A percentile compares a stretch with the other conserved stretches of the same genome.
These are phyloP conservation scores for Trametes coccinea DNA, from an alignment of 768 basidiomycete species.

Conservation along the genomic window DNA sequence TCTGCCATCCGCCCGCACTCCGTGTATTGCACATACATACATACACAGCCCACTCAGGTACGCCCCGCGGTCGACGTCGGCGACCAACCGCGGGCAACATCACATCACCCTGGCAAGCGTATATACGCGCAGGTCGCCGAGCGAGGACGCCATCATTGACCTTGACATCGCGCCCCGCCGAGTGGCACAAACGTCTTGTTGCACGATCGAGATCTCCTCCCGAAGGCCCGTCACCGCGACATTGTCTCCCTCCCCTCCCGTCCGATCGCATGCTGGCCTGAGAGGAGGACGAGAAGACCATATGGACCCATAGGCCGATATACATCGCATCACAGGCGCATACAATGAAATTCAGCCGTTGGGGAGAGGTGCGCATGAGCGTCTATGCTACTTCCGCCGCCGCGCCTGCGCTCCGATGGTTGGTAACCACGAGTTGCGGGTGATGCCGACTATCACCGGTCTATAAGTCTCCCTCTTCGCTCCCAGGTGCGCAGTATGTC, in stretches of 20 bases:
- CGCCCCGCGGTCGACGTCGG: no score
- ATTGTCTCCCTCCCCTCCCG: background rate
- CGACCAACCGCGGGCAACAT: no score
- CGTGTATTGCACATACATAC: no score
- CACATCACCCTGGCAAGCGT: no score
- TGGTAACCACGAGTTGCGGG: no score
- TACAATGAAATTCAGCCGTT: background rate
- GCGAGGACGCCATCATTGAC: background rate
- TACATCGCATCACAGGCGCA: background rate
- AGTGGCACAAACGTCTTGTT: background rate
- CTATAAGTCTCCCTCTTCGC: no score
- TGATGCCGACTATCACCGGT: no score
- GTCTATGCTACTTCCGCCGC: no score
- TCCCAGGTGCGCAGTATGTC: no score
- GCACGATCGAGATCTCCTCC: slow-evolving; percentile 1
- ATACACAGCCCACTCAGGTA: no score
- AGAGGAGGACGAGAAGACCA: background rate
- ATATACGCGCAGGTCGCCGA: background rate
- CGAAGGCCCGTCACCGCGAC: background rate
- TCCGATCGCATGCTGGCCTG: background rate
- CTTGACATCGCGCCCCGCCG: background rate
- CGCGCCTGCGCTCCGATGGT: no score
- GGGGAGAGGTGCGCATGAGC: background rate
- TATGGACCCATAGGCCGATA: background rate
- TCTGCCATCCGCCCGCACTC: no score